These are phyloP conservation scores for Apiospora pterosperma DNA, from an alignment of 2,329 filamentous ascomycete species.

Conservation along the genomic window DNA sequence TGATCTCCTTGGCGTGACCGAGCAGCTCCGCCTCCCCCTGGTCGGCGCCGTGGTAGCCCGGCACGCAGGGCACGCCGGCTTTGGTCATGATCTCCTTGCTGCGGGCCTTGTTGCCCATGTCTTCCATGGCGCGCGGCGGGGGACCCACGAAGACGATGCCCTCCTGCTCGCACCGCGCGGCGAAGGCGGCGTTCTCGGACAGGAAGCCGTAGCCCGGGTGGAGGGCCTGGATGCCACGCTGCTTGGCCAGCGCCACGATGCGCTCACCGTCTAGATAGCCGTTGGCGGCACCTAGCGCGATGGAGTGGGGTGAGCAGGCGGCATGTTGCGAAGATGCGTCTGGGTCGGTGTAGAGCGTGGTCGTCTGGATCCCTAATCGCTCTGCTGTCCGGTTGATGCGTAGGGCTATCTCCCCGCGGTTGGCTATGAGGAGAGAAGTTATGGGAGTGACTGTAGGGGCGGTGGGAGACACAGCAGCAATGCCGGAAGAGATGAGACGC, in stretches of 20 bases:
- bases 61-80: slow-evolving; percentile 94
- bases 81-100: slow-evolving; percentile 94
- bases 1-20: slow-evolving; percentile 66
- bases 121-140: slow-evolving; percentile 72
- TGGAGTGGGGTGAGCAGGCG: slow-evolving; percentile 74
- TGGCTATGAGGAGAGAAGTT: slow-evolving; percentile 88
- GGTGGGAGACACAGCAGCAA: slow-evolving; percentile 13
- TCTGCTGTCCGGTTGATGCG: slow-evolving; percentile 87
- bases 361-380: slow-evolving; percentile 85
- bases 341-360: slow-evolving; percentile 91
- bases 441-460: slow-evolving; percentile 45
- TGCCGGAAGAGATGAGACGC: slow-evolving; percentile 29
- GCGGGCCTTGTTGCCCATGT: slow-evolving; percentile 66
- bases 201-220: slow-evolving; percentile 97
- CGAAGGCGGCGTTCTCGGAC: slow-evolving; percentile 90
- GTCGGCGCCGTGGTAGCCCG: slow-evolving; percentile 87
- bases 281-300: slow-evolving; percentile 77
- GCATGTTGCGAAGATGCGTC: slow-evolving; percentile 88
- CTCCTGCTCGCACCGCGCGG: slow-evolving; percentile 80
- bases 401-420: slow-evolving; percentile 93
- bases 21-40: slow-evolving; percentile 65
- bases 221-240: slow-evolving; percentile 82
- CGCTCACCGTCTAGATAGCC: slow-evolving; percentile 92
- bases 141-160: slow-evolving; percentile 94
- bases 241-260: slow-evolving; percentile 84